Base-by-base conservation (phyloP, 1,139 yeast species). In the Magnusiomyces fungicola region DNA sequence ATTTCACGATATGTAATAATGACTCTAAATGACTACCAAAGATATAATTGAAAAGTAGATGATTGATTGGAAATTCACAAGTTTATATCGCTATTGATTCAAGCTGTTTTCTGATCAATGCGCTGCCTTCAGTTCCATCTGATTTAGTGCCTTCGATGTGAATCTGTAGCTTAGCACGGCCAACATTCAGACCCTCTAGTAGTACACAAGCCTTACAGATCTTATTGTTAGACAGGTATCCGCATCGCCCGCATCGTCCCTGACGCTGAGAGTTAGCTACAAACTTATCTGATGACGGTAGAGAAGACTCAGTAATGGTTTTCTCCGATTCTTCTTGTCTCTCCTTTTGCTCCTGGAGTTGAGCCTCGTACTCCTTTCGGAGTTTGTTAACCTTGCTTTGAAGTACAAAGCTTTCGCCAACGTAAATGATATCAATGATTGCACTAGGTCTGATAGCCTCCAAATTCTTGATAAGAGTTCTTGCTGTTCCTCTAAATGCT, bases 401-500 rank as follows among this genome's bases (percentile, higher is more conserved):
- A 49, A 89, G 69, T 36, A 77, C 81, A 58, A 92, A 79, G 57
- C 82, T 84, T 65, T 94, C 98, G 38, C 99, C 98, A 58, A 96
- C 85, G 58, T 86, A 83, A 40, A 94, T 94, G 50, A 92, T 87
- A 68, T 94, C 98, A 67, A 92, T 80, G 52, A 94, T 92, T 61
- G 97, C 85, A 27, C 95, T 83, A 3, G 98, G 97, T 58, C 97
- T 75, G 1, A 90, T 81, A 2, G 95, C 80, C 62, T 92, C 98
- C 50, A 94, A 70, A 53, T 89, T 86, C 66, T 92, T 92, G 71
- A 94, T 80, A 37, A 92, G 73, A 51, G 89, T 92, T 60, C 99
- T 76, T 0, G 98, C 97, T 0, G 98, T 94, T 10, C 99, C 98
- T 58, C 99, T 73, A 63, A 94, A 94, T 0, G 99, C 97, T 65